phyloP scores from a whole-genome alignment of 257 asterid genomes.

The Mitragyna speciosa region DNA sequence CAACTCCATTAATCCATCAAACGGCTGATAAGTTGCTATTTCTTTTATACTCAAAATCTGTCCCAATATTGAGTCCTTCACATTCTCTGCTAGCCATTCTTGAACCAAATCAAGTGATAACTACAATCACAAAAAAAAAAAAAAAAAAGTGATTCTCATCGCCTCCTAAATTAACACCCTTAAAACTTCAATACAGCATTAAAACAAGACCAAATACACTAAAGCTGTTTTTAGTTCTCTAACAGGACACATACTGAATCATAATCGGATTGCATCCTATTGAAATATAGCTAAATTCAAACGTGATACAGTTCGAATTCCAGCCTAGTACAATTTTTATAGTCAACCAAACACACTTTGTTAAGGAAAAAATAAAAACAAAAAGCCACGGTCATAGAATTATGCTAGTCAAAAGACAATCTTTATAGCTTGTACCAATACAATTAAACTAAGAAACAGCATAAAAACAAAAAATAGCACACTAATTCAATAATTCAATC shows the following conservation, averaged over 20 bases:
- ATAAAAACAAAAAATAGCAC: neutral
- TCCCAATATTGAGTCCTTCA: slow-evolving; percentile 34
- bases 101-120: slow-evolving; percentile 53
- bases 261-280: neutral
- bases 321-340: neutral
- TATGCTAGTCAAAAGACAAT: neutral
- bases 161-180: neutral
- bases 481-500: neutral
- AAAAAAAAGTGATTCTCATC: neutral
- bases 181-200: neutral
- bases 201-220: neutral
- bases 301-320: neutral
- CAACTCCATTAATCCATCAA: slow-evolving; percentile 58
- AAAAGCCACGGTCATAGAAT: neutral
- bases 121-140: slow-evolving; percentile 26
- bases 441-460: neutral
- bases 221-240: too few species aligned
- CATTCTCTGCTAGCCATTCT: slow-evolving; percentile 52
- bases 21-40: slow-evolving; percentile 55
- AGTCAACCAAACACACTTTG: too few species aligned
- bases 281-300: neutral
- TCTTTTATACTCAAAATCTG: slow-evolving; percentile 36
- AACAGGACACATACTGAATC: neutral
- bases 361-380: too few species aligned
- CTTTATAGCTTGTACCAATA: neutral